Conservation (phyloP, 805 yeast species). For the Aciculoconidium aculeatum region DNA sequence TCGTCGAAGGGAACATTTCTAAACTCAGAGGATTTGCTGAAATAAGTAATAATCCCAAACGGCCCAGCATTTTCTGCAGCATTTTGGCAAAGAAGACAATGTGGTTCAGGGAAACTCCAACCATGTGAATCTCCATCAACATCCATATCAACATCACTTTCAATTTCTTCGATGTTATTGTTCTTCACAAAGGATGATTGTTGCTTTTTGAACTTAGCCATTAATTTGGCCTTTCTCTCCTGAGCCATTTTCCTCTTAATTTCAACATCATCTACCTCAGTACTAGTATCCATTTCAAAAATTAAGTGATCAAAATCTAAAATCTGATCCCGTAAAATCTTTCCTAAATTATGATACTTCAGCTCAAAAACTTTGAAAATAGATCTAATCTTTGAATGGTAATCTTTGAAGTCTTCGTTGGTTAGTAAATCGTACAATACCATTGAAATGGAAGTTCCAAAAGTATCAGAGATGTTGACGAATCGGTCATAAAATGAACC, state of each 20-base stretch:
- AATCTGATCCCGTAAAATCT: conserved; percentile 15
- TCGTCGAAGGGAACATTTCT: conserved; percentile 60
- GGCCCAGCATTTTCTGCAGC: conserved; percentile 59
- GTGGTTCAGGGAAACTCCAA: conserved; percentile 69
- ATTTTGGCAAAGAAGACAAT: conserved; percentile 80
- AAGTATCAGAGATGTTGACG: conserved; percentile 26
- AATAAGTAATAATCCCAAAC: conserved; percentile 68
- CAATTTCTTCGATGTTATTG: conserved; percentile 27
- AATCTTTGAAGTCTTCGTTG: conserved; percentile 33
- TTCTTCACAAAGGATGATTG: conserved; percentile 69
- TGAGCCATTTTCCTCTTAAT: conserved; percentile 63
- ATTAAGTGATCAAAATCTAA: conserved; percentile 19
- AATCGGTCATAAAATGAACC: conserved; percentile 27
- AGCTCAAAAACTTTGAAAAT: conserved; percentile 36
- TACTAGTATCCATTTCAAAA: conserved; percentile 13
- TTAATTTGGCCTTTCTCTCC: conserved; percentile 59
- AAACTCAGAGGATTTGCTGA: conserved; percentile 53
- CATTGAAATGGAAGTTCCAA: conserved; percentile 32
- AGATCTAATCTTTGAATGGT: conserved; percentile 53
- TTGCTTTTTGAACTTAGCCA: conserved; percentile 76
- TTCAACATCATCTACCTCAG: conserved; percentile 25
- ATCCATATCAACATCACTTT: conserved; percentile 40
- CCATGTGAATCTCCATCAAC: conserved; percentile 26
- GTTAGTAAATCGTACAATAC: conserved; percentile 33
- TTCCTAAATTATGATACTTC: conserved; percentile 17